These are phyloP conservation scores for Lepidium africanum DNA, from an alignment of 345 rosid genomes.

Conservation along the genomic window DNA sequence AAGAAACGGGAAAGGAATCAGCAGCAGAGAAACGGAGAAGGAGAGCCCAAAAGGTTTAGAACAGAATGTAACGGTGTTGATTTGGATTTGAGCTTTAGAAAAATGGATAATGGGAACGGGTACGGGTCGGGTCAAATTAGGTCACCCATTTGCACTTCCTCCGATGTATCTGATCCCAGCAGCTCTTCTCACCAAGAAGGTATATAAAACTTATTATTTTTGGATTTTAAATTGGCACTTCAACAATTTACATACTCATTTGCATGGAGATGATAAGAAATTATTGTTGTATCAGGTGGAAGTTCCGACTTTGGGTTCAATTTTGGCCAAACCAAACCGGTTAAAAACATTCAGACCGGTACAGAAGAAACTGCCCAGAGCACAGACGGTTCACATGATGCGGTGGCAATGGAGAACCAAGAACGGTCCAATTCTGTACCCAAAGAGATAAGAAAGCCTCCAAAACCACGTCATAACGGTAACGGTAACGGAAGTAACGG, in stretches of 20 bases:
- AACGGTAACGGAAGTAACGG: slow-evolving; percentile 1
- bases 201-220: neutral
- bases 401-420: neutral
- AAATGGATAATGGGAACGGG: slow-evolving; percentile 8
- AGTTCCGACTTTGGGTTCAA: neutral
- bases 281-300: neutral
- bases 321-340: slow-evolving; percentile 1
- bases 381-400: neutral
- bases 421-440: neutral
- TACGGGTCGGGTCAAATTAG: slow-evolving; percentile 29
- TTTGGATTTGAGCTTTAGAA: neutral
- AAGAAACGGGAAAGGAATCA: slow-evolving; percentile 43
- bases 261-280: neutral
- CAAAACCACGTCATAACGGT: slow-evolving; percentile 28
- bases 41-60: slow-evolving; percentile 23
- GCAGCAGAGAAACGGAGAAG: no score
- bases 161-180: slow-evolving; percentile 31
- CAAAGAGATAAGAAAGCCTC: slow-evolving; percentile 30
- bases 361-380: neutral
- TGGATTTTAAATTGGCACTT: neutral
- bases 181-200: slow-evolving; percentile 48
- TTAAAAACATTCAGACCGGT: neutral
- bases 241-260: no score
- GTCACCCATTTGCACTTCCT: slow-evolving; percentile 37
- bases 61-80: slow-evolving; percentile 7